phyloP scores from a whole-genome alignment of 2,329 filamentous ascomycete genomes.

The Colletotrichum scovillei region DNA sequence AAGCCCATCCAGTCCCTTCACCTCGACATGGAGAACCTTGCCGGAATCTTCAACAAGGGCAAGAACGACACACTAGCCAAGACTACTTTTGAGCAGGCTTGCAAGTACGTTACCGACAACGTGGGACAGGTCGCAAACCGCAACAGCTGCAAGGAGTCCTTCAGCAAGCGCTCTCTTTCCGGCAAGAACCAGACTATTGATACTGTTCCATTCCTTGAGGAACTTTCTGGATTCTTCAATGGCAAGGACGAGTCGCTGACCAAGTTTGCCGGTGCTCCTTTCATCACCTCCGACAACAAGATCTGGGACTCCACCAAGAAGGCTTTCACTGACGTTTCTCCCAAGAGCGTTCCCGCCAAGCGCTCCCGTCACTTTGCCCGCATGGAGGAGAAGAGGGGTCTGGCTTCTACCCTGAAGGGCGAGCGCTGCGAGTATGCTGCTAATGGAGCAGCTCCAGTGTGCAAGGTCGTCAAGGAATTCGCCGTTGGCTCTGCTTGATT shows the following conservation, averaged over 20 bases:
- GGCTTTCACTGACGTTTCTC: slow-evolving; percentile 13
- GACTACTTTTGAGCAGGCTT: slow-evolving; percentile 13
- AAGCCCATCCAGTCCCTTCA: slow-evolving; percentile 24
- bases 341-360: slow-evolving; percentile 5
- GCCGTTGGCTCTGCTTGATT: not conserved
- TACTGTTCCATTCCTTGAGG: not conserved
- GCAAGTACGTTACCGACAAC: slow-evolving; percentile 4
- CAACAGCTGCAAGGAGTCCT: slow-evolving; percentile 17
- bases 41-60: slow-evolving; percentile 17
- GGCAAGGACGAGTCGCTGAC: not conserved
- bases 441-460: not conserved
- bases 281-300: slow-evolving; percentile 23
- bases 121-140: slow-evolving; percentile 14
- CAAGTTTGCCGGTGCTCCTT: slow-evolving; percentile 11
- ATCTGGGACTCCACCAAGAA: slow-evolving; percentile 14
- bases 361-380: slow-evolving; percentile 5
- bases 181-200: not conserved
- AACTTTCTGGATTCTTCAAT: slow-evolving; percentile 1
- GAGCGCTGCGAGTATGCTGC: slow-evolving; percentile 14
- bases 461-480: slow-evolving; percentile 14
- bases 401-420: slow-evolving; percentile 14
- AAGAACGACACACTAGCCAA: not conserved
- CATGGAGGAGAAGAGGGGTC: slow-evolving; percentile 4
- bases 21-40: slow-evolving; percentile 21
- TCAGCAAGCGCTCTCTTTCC: not conserved